Conservation (phyloP, 768 basidiomycete genomes). For the Suillus placidus region DNA sequence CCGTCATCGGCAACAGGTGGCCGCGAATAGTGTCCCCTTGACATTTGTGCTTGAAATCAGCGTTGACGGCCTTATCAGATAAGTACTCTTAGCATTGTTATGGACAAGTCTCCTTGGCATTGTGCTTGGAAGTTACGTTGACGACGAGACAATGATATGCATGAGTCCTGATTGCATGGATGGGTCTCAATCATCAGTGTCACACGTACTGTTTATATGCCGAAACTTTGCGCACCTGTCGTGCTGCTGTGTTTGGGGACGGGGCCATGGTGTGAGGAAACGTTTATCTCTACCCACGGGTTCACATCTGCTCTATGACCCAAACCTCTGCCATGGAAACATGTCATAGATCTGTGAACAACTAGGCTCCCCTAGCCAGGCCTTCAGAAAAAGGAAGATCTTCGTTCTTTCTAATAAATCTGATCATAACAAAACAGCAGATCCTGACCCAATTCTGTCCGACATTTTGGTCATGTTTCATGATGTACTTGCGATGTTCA, state of each 20-base stretch:
- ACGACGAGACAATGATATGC: background rate
- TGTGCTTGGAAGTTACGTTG: background rate
- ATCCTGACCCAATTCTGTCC: background rate
- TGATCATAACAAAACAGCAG: background rate
- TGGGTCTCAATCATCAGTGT: background rate
- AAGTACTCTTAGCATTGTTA: background rate
- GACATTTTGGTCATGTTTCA: background rate
- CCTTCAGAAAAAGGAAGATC: background rate
- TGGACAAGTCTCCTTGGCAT: background rate
- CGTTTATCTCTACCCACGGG: background rate
- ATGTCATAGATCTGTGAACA: background rate
- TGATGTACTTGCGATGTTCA: background rate
- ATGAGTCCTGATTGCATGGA: background rate
- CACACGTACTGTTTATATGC: background rate
- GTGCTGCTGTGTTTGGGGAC: background rate
- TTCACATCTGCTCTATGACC: too few species aligned
- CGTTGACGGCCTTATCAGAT: background rate
- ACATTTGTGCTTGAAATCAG: background rate
- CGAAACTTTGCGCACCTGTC: background rate
- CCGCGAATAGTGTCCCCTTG: background rate
- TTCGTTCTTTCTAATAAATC: background rate
- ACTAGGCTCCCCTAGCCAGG: background rate
- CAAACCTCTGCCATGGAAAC: background rate
- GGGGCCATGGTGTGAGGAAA: background rate
- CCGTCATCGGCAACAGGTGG: background rate